Evolutionary conservation across 2,329 filamentous ascomycete genomes (phyloP).

Genomic region (Aspergillus carbonarius): DNA sequence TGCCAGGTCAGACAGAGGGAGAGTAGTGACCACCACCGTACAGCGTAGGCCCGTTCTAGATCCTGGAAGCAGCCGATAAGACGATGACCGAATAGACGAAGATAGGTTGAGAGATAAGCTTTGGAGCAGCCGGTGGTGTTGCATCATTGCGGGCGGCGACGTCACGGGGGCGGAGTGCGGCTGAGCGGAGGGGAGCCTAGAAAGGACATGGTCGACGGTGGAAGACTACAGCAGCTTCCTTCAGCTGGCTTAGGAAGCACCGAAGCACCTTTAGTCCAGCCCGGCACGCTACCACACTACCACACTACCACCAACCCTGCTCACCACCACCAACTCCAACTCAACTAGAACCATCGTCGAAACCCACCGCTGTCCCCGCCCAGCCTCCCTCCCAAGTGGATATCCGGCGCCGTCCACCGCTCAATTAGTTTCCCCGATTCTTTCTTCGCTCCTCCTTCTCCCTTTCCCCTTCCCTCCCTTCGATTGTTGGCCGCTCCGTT

Average conservation of each 20-base stretch:
- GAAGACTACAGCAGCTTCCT: not conserved
- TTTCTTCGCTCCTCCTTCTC: constrained; percentile 6
- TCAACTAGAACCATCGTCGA: constrained; percentile 4
- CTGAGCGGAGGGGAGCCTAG: not conserved
- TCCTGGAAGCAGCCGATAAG: not conserved
- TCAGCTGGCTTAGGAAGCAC: not conserved
- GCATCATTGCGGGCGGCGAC: constrained; percentile 8
- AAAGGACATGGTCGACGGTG: not conserved
- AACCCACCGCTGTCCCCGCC: constrained; percentile 18
- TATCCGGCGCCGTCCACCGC: constrained; percentile 10
- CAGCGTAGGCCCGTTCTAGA: no score
- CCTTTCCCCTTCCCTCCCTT: not conserved
- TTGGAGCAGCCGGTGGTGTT: not conserved
- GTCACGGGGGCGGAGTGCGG: constrained; percentile 5
- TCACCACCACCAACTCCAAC: not conserved
- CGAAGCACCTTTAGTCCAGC: not conserved
- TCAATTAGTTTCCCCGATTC: constrained; percentile 15
- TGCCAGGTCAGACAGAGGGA: no score
- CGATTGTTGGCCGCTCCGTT: not conserved
- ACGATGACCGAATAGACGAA: not conserved
- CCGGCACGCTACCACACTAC: not conserved
- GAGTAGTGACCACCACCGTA: no score
- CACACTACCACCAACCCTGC: not conserved
- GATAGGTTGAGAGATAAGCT: not conserved
- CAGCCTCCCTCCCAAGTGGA: constrained; percentile 17